phyloP scores from a whole-genome alignment of 179 eudicot species.

The Actinidia arguta region DNA sequence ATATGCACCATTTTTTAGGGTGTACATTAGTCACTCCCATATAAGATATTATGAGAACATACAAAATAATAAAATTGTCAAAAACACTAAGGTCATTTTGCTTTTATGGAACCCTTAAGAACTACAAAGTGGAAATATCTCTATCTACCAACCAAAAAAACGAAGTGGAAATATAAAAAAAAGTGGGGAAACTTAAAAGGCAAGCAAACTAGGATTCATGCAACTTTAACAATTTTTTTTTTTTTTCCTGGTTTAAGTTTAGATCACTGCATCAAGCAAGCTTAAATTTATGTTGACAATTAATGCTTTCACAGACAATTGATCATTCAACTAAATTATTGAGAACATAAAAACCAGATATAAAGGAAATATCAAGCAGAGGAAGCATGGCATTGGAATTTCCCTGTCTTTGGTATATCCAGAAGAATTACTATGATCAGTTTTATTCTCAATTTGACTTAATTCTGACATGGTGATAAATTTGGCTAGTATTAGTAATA shows the following conservation, averaged over 20 bases:
- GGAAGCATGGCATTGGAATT: constrained; percentile 7
- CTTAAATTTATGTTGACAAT: not conserved
- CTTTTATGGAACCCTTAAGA: not conserved
- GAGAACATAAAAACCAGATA: not conserved
- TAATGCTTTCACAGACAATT: not conserved
- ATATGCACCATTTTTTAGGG: too few relatives aligned
- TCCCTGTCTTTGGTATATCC: not conserved
- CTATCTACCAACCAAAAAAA: too few relatives aligned
- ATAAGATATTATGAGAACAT: not conserved
- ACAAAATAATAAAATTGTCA: not conserved
- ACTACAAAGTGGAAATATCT: not conserved
- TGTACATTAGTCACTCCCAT: too few relatives aligned
- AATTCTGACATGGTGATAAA: not conserved
- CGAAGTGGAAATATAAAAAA: too few relatives aligned
- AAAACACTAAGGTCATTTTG: not conserved
- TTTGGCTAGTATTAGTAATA: not conserved
- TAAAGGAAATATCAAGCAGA: not conserved
- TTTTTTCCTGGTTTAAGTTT: not conserved
- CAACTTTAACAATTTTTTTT: not conserved
- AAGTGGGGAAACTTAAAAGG: not conserved
- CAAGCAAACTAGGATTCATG: not conserved
- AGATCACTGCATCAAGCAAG: not conserved
- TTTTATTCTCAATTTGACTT: not conserved
- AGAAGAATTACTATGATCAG: not conserved
- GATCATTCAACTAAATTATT: not conserved